These are phyloP conservation scores for Scytalidium lignicola DNA, from an alignment of 2,329 filamentous ascomycete species.

Conservation along the genomic window DNA sequence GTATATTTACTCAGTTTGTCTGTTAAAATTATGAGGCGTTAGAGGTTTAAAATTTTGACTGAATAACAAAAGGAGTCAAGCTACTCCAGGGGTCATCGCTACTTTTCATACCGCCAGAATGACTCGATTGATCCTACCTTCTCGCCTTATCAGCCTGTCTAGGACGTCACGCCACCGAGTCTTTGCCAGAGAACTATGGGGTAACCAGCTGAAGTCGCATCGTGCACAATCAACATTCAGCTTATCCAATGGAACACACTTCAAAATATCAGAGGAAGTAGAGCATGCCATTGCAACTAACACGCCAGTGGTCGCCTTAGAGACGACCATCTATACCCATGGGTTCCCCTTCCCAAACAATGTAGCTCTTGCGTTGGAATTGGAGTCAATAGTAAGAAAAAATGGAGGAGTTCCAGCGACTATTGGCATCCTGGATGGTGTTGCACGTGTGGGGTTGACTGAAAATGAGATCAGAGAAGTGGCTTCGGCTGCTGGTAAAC, in stretches of 20 bases:
- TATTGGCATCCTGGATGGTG: constrained; percentile 79
- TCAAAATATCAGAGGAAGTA: constrained; percentile 53
- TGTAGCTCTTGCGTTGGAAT: constrained; percentile 64
- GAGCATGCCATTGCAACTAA: constrained; percentile 66
- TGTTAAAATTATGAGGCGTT: no score
- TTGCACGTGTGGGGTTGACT: constrained; percentile 73
- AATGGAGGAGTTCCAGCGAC: constrained; percentile 86
- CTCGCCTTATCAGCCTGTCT: not conserved
- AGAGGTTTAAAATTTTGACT: no score
- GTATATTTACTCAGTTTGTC: no score
- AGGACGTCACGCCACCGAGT: not conserved
- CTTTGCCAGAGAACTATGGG: not conserved
- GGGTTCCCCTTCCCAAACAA: constrained; percentile 74
- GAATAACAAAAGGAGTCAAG: no score
- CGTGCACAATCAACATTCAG: not conserved
- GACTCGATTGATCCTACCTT: not conserved
- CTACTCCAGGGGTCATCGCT: no score
- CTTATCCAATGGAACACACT: constrained; percentile 2
- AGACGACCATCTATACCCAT: constrained; percentile 97
- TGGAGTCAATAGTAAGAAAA: constrained; percentile 75
- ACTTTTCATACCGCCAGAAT: not conserved
- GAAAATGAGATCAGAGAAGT: constrained; percentile 70
- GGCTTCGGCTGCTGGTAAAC: constrained; percentile 56
- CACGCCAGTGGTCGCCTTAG: constrained; percentile 83
- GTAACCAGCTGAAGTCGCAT: not conserved